Evolutionary conservation across 2,329 filamentous ascomycete genomes (phyloP), one percentile per base, ranked within the genome.

Genomic region (Diaporthe sp.): DNA sequence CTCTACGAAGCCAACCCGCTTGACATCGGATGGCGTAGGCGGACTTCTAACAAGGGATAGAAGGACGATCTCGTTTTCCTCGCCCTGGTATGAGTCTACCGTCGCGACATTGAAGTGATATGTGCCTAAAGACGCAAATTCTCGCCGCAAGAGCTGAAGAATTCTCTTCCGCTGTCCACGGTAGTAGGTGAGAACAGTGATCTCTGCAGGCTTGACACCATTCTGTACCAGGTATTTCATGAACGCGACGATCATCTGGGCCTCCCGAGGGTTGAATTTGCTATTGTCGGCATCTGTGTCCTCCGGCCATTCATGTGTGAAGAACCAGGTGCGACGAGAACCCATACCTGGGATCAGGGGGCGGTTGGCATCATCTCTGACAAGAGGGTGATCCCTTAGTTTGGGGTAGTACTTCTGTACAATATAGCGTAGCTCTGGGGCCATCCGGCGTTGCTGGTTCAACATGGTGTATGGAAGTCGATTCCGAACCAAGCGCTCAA

Each of bases 41-140:
- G 93, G 93, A 77, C 93, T 95, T 58, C 96, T 90, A 4, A 97
- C 95, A 0, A 98, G 86, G 0, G 95, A 98, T 0, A 98, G 85
- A 2, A 98, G 82, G 13, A 98, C 88, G 12, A 98, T 87, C 34
- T 96, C 94, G 77, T 98, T 98, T 81, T 98, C 95, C 79, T 98
- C 95, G 17, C 95, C 95, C 82, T 98, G 95, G 80, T 96, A 98
- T 0, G 94, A 94, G 80, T 98, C 96, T 0, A 98, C 94, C 0
- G 95, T 98, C 46, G 91, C 90, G 1, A 98, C 92, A 2, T 93
- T 93, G 79, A 89, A 80, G 59, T 77, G 72, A 69, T 53, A 3
- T 81, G 82, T 9, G 81, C 80, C 28, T 80, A 77, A 51, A 53
- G 84, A 71, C 71, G 80, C 59, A 49, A 79, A 57, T 53, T 84